Conservation (phyloP, 2,329 filamentous ascomycete species). For the Phyllosticta citrichinensis region DNA sequence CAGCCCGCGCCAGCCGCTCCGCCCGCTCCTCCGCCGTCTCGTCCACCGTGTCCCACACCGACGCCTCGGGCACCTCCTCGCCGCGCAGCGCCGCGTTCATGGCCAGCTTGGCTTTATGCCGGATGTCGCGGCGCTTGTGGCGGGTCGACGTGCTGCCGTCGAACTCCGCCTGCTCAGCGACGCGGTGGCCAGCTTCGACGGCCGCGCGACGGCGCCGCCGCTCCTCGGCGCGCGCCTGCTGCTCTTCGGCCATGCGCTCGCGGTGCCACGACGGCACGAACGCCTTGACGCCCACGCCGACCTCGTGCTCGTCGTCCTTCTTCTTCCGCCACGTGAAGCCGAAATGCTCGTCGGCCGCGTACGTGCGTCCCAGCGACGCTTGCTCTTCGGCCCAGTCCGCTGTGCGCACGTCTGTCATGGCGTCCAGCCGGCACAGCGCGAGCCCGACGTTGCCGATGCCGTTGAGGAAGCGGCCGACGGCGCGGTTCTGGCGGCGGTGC, state of each 20-base stretch:
- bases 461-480: slow-evolving; percentile 34
- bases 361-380: slow-evolving; percentile 38
- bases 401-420: slow-evolving; percentile 73
- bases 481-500: neutral
- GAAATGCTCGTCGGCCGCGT: slow-evolving; percentile 47
- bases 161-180: neutral
- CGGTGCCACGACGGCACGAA: slow-evolving; percentile 72
- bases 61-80: neutral
- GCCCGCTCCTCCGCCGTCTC: neutral
- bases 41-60: neutral
- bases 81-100: neutral
- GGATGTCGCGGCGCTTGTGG: neutral
- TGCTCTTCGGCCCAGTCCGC: slow-evolving; percentile 46
- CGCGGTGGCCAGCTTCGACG: neutral
- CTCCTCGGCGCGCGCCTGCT: slow-evolving; percentile 13
- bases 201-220: neutral
- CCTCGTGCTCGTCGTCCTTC: slow-evolving; percentile 9
- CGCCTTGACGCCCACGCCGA: slow-evolving; percentile 36
- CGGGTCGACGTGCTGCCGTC: neutral
- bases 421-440: slow-evolving; percentile 75
- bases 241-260: slow-evolving; percentile 25
- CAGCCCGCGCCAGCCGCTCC: neutral
- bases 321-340: slow-evolving; percentile 18
- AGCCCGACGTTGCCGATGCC: slow-evolving; percentile 80
- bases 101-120: neutral